phyloP scores from a whole-genome alignment of 257 asterid species.

The Primulina eburnea region DNA sequence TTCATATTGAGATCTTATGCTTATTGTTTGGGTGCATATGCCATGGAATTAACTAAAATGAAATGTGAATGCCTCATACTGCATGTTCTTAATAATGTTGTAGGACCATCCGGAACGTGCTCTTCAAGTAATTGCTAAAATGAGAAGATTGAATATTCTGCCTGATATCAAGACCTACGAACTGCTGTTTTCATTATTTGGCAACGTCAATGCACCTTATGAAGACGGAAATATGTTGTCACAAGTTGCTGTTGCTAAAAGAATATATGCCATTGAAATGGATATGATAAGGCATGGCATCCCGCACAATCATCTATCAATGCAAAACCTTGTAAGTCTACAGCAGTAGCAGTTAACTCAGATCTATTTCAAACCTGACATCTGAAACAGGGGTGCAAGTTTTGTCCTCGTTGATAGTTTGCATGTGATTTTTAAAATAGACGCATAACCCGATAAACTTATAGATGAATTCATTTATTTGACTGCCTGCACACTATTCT shows the following conservation, averaged over 20 bases:
- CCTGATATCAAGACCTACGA: constrained; percentile 78
- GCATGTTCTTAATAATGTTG: constrained; percentile 34
- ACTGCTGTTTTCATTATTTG: constrained; percentile 70
- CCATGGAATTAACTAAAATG: neutral
- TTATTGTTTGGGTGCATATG: neutral
- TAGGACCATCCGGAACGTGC: constrained; percentile 90
- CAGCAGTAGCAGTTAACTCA: constrained; percentile 21
- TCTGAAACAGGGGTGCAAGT: neutral
- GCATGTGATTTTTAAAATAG: neutral
- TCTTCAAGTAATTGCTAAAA: constrained; percentile 49
- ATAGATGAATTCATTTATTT: neutral
- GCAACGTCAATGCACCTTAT: constrained; percentile 72
- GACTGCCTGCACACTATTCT: neutral
- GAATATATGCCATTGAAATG: constrained; percentile 73
- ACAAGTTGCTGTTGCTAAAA: constrained; percentile 63
- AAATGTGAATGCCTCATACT: constrained; percentile 2
- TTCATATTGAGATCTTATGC: neutral
- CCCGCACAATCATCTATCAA: constrained; percentile 62
- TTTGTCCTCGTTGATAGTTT: neutral
- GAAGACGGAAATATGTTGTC: constrained; percentile 58
- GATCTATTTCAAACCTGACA: constrained; percentile 1
- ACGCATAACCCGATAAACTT: neutral
- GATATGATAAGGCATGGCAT: constrained; percentile 77
- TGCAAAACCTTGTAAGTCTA: constrained; percentile 63
- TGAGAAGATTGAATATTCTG: constrained; percentile 48